Conservation (phyloP, 306 rosid species). For the Pyrus pyrifolia region DNA sequence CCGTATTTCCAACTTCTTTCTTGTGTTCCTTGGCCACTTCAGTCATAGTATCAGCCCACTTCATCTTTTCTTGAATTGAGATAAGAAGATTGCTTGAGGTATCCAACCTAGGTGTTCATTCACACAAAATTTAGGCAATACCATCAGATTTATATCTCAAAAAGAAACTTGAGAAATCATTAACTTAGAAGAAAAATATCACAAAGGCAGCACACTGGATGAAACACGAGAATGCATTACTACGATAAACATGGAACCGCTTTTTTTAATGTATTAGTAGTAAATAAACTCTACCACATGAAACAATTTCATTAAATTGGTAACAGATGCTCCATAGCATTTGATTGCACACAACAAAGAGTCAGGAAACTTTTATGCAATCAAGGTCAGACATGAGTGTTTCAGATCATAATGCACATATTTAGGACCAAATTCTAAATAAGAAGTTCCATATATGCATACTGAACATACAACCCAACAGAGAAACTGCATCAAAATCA, state of each 20-base stretch:
- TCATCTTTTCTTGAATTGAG: slow-evolving; percentile 91
- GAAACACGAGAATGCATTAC: not conserved
- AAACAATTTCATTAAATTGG: not conserved
- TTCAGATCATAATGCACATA: not conserved
- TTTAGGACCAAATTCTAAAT: not conserved
- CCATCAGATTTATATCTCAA: slow-evolving; percentile 1
- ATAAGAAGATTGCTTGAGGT: slow-evolving; percentile 74
- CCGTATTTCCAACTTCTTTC: slow-evolving; percentile 81
- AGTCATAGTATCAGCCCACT: slow-evolving; percentile 89
- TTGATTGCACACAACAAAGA: not conserved
- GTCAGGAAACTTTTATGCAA: not conserved
- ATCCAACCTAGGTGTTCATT: slow-evolving; percentile 54
- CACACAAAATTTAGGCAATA: slow-evolving; percentile 9
- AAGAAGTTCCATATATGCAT: not conserved
- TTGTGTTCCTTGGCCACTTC: slow-evolving; percentile 75
- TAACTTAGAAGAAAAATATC: not conserved
- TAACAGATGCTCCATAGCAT: not conserved
- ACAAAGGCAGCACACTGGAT: not conserved
- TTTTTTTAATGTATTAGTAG: not conserved
- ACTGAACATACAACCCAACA: not conserved
- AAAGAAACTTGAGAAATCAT: slow-evolving; percentile 8
- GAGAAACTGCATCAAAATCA: not conserved
- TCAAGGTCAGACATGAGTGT: not conserved
- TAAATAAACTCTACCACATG: not conserved
- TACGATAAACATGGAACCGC: no score